Evolutionary conservation across 495 filamentous ascomycete species (phyloP), one percentile per base, ranked within the genome.

Genomic region (Astrocystis sublimbata): DNA sequence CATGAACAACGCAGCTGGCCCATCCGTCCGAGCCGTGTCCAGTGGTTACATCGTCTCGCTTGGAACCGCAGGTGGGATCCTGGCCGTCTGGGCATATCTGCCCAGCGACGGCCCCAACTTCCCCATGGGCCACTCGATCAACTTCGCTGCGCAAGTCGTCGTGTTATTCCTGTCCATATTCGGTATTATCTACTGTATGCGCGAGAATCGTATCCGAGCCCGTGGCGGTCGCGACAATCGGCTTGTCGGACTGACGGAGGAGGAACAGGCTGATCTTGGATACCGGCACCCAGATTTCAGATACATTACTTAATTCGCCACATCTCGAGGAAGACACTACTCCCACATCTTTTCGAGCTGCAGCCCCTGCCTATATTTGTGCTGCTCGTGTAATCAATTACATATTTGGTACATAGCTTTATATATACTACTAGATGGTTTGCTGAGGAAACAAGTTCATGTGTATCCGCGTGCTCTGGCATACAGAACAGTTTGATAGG

Each of bases 41-140:
- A 75, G 76, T 17, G 82, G 72, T 7, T 86, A 79, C 60, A 77
- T 86, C 42, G 81, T 86, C 33, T 78, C 76, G 7, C 66, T 86
- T 2, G 84, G 83, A 1, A 85, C 82, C 6, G 76, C 80, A 36
- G 84, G 84, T 26, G 82, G 80, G 23, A 82, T 86, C 50, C 67
- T 86, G 6, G 83, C 84, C 50, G 77, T 76, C 15, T 86, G 82
- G 83, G 84, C 83, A 1, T 86, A 86, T 66, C 62, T 79, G n/a
- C 68, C 64, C 1, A 61, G 54, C 31, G 83, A 86, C 23, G 75
- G 68, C 0, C 83, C 83, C 19, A 69, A 76, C 50, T 87, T 83
- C 66, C 68, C 66, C 53, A 81, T 71, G 31, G 85, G 85, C 30
- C 85, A 87, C 71, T 75, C 79, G 19, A 86, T 87, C 78, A 87